Evolutionary conservation across 257 asterid species (phyloP), one percentile per base, ranked within the genome.

Genomic region (Nicotiana paniculata): DNA sequence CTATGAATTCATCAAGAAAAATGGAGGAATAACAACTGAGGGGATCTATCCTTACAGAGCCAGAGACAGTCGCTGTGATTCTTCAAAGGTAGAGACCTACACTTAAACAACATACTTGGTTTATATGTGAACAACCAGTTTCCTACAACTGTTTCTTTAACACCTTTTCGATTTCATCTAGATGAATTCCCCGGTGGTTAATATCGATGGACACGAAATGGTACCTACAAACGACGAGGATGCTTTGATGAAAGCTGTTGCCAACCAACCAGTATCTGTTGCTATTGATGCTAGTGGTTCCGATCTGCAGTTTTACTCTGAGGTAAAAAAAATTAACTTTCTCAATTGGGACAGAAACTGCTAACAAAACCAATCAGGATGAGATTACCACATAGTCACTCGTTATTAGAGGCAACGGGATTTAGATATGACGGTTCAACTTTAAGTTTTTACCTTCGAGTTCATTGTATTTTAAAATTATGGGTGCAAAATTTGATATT

Each of bases 161-260:
- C 78, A 7, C 18, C 4, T 83, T 79, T 82, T 68, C 57, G 28
- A 93, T 74, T 2, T 15, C 62, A 74, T 74, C 26, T 48, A 74
- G 98, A 83, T 86, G 92, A 95, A 95, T 86, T 88, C 90, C 15
- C 98, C 97, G 1, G 91, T 81, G 8, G 98, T 95, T 86, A 83
- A 46, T 84, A 93, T 95, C 24, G 98, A 95, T 79, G 97, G 97
- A 32, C 88, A 91, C 30, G 97, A 95, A 83, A 89, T 84, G 72
- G 97, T 95, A 74, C 98, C 97, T 1, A 90, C 1, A 75, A 91
- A 92, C 33, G 82, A 95, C 15, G 98, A 95, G 84, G 68, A 86
- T 10, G 98, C 97, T 59, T 88, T 95, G 86, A 83, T 88, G 97
- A 92, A 92, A 89, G 97, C 98, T 30, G 97, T 93, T 13, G 92